Conservation (phyloP, 73 alveolate genomes). For the Symbiodinium pilosum region DNA sequence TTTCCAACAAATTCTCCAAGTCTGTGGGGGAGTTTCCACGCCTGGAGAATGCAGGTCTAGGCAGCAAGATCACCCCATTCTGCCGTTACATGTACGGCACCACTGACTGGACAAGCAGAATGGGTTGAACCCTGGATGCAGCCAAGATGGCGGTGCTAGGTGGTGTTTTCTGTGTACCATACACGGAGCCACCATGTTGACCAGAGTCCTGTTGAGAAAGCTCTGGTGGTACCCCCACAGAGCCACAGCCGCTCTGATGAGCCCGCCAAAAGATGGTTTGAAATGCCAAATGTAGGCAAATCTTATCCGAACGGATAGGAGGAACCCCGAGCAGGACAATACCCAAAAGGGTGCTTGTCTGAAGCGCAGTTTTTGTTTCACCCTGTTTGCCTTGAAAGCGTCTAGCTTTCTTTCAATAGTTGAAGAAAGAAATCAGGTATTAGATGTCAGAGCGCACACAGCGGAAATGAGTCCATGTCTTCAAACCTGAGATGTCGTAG, state of each 20-base stretch:
- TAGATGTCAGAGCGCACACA: background rate
- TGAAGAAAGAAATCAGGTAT: background rate
- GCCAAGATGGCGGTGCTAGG: too few relatives aligned
- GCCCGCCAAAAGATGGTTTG: too few relatives aligned
- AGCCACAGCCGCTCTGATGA: too few relatives aligned
- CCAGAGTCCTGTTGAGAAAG: too few relatives aligned
- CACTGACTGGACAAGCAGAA: slow-evolving; percentile 72
- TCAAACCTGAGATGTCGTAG: too few relatives aligned
- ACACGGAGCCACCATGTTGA: too few relatives aligned
- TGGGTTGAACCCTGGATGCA: slow-evolving; percentile 2
- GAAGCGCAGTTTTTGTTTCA: background rate
- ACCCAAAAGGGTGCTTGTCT: background rate
- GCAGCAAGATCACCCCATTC: slow-evolving; percentile 82
- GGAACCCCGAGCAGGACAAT: background rate
- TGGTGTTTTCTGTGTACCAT: too few relatives aligned
- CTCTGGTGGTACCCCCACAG: too few relatives aligned
- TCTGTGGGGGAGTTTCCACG: slow-evolving; percentile 89
- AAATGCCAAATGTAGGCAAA: background rate
- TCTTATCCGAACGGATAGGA: background rate
- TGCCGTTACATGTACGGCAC: slow-evolving; percentile 86
- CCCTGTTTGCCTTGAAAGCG: background rate
- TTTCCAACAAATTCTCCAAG: slow-evolving; percentile 68
- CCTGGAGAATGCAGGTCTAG: slow-evolving; percentile 53
- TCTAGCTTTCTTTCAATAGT: background rate
- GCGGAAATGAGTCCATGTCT: too few relatives aligned